phyloP scores from a whole-genome alignment of 768 basidiomycete genomes.

The Cystobasidium ongulense region DNA sequence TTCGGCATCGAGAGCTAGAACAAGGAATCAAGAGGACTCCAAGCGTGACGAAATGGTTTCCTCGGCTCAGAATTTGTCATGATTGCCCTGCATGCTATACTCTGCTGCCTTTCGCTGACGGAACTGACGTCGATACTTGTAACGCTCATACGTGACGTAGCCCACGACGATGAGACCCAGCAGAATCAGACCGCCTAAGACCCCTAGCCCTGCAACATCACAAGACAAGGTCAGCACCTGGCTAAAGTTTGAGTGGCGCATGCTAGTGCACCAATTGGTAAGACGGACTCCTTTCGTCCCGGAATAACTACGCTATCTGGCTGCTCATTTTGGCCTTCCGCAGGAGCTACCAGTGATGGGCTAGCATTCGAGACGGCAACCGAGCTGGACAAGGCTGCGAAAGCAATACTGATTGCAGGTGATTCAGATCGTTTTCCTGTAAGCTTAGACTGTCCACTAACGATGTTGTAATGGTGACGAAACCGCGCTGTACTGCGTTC shows the following conservation, averaged over 20 bases:
- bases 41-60: too few relatives aligned
- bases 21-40: too few relatives aligned
- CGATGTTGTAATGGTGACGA: not conserved
- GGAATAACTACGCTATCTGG: not conserved
- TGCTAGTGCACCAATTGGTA: slow-evolving; percentile 8
- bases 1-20: too few relatives aligned
- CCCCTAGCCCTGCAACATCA: slow-evolving; percentile 1
- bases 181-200: not conserved
- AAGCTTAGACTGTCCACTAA: too few relatives aligned
- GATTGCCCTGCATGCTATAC: not conserved
- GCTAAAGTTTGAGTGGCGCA: not conserved
- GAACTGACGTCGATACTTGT: slow-evolving; percentile 27
- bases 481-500: not conserved
- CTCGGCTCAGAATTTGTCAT: not conserved
- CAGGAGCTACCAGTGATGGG: not conserved
- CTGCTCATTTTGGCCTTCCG: not conserved
- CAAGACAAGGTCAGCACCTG: not conserved
- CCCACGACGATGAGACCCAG: slow-evolving; percentile 19
- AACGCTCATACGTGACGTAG: slow-evolving; percentile 14
- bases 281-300: slow-evolving; percentile 20
- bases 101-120: not conserved
- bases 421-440: too few relatives aligned
- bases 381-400: not conserved
- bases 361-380: not conserved
- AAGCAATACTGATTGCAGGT: not conserved